Evolutionary conservation across 129 eudicot genomes (phyloP).

Genomic region (Deinandra increscens): DNA sequence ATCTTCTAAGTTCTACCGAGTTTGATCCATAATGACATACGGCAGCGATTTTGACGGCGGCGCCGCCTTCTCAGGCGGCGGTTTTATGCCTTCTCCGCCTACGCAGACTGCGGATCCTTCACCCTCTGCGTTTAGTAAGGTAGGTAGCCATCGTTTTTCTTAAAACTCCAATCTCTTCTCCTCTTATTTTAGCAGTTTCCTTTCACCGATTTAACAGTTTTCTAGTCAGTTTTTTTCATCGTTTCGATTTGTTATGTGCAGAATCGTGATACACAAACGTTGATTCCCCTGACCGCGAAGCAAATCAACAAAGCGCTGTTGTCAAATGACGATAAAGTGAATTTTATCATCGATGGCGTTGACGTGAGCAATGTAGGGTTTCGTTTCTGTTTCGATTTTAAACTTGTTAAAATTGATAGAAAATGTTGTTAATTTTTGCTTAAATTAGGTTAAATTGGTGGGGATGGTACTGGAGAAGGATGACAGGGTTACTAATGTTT

Average conservation of each 20-base stretch:
- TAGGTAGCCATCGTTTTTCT: not conserved
- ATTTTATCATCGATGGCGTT: conserved; percentile 64
- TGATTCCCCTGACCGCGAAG: conserved; percentile 79
- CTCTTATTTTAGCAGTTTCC: not conserved
- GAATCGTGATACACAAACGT: conserved; percentile 66
- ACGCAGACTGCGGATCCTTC: conserved; percentile 69
- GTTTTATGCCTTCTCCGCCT: conserved; percentile 76
- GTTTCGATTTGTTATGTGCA: conserved; percentile 21
- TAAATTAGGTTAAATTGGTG: conserved; percentile 66
- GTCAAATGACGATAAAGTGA: conserved; percentile 58
- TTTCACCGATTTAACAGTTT: not conserved
- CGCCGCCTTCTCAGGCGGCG: conserved; percentile 92
- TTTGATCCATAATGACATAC: conserved; percentile 36
- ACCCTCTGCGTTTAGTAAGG: conserved; percentile 39
- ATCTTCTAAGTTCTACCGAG: not conserved
- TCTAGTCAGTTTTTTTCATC: conserved; percentile 1
- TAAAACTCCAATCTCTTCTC: not conserved
- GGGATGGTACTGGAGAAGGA: conserved; percentile 68
- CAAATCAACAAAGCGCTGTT: conserved; percentile 62
- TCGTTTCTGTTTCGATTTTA: not conserved
- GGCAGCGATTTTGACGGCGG: conserved; percentile 66
- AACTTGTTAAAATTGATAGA: no score
- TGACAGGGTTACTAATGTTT: conserved; percentile 76
- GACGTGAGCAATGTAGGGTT: conserved; percentile 64
- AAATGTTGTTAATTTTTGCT: not conserved